Conservation (phyloP, 2,329 filamentous ascomycete species). For the Trichoderma sp. region DNA sequence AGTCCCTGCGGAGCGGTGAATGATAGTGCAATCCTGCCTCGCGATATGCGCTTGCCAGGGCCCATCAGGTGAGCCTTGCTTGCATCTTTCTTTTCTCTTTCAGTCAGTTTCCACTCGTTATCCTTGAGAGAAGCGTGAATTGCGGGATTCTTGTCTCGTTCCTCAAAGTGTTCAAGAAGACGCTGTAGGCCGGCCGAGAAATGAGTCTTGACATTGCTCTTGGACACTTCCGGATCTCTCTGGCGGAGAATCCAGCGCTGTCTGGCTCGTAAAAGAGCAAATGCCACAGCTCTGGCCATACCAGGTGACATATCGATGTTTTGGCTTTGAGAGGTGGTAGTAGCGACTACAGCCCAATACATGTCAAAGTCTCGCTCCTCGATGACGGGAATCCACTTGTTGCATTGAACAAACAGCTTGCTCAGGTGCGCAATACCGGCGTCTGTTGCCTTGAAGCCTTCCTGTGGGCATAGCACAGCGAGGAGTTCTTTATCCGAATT, state of each 20-base stretch:
- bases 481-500: slow-evolving; percentile 1
- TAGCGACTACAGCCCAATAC: slow-evolving; percentile 17
- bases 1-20: slow-evolving; percentile 18
- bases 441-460: slow-evolving; percentile 8
- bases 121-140: background rate
- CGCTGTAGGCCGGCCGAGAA: slow-evolving; percentile 23
- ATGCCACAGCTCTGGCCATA: slow-evolving; percentile 8
- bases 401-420: slow-evolving; percentile 22
- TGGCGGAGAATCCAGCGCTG: slow-evolving; percentile 28
- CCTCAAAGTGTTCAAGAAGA: slow-evolving; percentile 24
- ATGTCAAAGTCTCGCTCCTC: background rate
- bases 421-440: background rate
- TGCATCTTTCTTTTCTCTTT: slow-evolving; percentile 13
- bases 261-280: slow-evolving; percentile 29
- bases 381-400: slow-evolving; percentile 3
- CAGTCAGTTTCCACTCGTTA: slow-evolving; percentile 14
- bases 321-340: background rate
- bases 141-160: background rate
- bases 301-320: slow-evolving; percentile 9
- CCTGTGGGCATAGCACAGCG: slow-evolving; percentile 17
- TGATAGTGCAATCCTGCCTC: slow-evolving; percentile 24
- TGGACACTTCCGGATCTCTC: background rate
- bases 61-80: slow-evolving; percentile 22
- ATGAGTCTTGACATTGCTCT: background rate
- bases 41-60: slow-evolving; percentile 25